Conservation (phyloP, 1,284 basidiomycete species). For the Ustilago shanxiensis region DNA sequence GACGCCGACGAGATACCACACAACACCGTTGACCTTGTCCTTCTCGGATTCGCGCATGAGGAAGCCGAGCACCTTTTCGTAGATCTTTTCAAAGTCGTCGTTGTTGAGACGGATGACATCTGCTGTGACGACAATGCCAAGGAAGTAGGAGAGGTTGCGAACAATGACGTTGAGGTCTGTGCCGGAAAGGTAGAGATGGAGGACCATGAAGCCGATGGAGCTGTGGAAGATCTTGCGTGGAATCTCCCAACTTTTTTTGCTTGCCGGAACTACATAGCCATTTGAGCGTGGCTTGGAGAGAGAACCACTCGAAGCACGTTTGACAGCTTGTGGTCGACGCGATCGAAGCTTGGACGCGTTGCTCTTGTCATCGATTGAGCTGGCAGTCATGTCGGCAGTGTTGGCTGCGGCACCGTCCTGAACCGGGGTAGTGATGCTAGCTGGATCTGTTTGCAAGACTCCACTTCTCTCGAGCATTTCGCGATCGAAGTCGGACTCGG, state of each 20-base stretch:
- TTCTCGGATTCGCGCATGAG: conserved; percentile 95
- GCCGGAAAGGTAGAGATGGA: conserved; percentile 77
- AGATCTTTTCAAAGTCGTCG: conserved; percentile 79
- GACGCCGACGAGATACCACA: conserved; percentile 95
- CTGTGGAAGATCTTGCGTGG: conserved; percentile 91
- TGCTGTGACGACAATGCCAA: conserved; percentile 80
- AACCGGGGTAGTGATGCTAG: conserved; percentile 22
- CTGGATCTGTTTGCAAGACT: conserved; percentile 20
- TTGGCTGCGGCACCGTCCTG: conserved; percentile 8
- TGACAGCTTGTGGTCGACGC: conserved; percentile 26
- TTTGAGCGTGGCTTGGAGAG: conserved; percentile 17
- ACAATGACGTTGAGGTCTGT: conserved; percentile 75
- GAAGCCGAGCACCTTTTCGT: conserved; percentile 83
- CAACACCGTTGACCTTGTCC: conserved; percentile 77
- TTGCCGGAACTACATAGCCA: conserved; percentile 15
- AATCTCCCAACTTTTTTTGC: conserved; percentile 76
- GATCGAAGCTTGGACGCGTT: conserved; percentile 20
- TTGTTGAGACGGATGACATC: conserved; percentile 84
- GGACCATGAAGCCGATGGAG: conserved; percentile 88
- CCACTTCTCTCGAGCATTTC: conserved; percentile 35
- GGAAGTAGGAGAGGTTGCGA: conserved; percentile 76
- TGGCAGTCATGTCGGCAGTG: conserved; percentile 14
- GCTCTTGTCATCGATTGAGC: background rate
- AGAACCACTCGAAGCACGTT: conserved; percentile 17
- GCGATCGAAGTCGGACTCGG: conserved; percentile 57